phyloP scores from a whole-genome alignment of 2,329 filamentous ascomycete species.

The Orbilia oligospora region DNA sequence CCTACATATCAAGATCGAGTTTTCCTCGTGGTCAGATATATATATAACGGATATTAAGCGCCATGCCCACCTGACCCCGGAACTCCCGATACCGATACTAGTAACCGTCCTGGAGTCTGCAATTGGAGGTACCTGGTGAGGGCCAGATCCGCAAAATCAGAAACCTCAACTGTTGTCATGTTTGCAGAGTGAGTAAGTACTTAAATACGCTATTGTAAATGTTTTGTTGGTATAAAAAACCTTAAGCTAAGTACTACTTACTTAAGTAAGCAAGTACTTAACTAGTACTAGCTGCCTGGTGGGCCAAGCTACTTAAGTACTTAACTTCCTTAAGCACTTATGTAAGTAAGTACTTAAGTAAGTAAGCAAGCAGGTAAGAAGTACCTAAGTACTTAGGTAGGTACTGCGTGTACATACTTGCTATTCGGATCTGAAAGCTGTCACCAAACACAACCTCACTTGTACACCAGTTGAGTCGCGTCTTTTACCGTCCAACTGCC shows the following conservation, averaged over 20 bases:
- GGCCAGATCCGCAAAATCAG: constrained; percentile 37
- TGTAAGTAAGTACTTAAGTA: too few relatives aligned
- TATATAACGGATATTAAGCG: background rate
- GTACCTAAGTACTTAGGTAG: too few relatives aligned
- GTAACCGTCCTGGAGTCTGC: constrained; percentile 14
- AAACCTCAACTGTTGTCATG: constrained; percentile 18
- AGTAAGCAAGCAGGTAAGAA: too few relatives aligned
- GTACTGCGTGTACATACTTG: too few relatives aligned
- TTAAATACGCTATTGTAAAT: too few relatives aligned
- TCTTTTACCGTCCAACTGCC: constrained; percentile 10
- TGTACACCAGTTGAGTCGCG: constrained; percentile 5
- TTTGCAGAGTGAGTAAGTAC: background rate
- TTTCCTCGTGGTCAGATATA: too few relatives aligned
- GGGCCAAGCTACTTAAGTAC: too few relatives aligned
- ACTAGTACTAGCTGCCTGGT: too few relatives aligned
- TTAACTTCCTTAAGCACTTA: too few relatives aligned
- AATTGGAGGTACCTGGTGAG: constrained; percentile 20
- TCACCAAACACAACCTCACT: constrained; percentile 11
- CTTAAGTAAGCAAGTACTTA: too few relatives aligned
- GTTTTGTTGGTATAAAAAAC: background rate
- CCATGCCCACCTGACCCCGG: constrained; percentile 54
- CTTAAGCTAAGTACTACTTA: too few relatives aligned
- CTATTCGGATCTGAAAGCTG: background rate
- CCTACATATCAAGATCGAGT: constrained; percentile 10
- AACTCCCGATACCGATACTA: constrained; percentile 55